Conservation (phyloP, 495 filamentous ascomycete genomes). For the Aspergillus homomorphus region DNA sequence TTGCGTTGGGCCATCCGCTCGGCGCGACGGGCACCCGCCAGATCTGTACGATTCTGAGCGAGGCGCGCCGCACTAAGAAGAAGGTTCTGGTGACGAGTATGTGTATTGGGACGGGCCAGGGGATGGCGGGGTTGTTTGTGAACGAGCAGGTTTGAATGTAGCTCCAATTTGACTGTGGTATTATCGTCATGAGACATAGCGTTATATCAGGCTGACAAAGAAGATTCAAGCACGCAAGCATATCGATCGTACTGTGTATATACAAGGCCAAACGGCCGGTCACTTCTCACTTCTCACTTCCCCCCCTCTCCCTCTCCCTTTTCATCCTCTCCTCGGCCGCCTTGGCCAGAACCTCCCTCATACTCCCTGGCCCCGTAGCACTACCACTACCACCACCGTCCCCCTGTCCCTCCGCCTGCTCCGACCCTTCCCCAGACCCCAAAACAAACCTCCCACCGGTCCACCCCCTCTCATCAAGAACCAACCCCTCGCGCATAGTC, state of each 20-base stretch:
- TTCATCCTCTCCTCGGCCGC: conserved; percentile 72
- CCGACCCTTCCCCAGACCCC: conserved; percentile 45
- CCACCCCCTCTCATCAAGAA: conserved; percentile 80
- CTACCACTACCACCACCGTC: conserved; percentile 23
- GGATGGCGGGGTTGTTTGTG: conserved; percentile 83
- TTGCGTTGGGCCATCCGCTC: conserved; percentile 79
- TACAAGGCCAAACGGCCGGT: neutral
- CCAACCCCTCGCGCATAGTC: conserved; percentile 47
- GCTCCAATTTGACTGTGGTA: conserved; percentile 5
- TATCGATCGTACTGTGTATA: neutral
- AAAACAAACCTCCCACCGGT: conserved; percentile 83
- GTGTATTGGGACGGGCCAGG: conserved; percentile 82
- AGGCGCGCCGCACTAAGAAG: conserved; percentile 73
- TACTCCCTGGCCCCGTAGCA: conserved; percentile 39
- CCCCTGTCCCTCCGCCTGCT: conserved; percentile 6
- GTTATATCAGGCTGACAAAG: neutral
- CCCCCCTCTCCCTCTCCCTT: conserved; percentile 37
- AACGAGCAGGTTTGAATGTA: conserved; percentile 69
- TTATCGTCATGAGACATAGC: neutral
- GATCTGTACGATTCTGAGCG: conserved; percentile 80
- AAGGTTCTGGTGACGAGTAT: conserved; percentile 82
- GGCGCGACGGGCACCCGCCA: conserved; percentile 77
- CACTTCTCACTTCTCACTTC: conserved; percentile 16
- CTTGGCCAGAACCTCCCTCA: conserved; percentile 70
- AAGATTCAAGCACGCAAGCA: neutral